Evolutionary conservation across 148 eudicot genomes (phyloP).

Genomic region (Rheum nobile): DNA sequence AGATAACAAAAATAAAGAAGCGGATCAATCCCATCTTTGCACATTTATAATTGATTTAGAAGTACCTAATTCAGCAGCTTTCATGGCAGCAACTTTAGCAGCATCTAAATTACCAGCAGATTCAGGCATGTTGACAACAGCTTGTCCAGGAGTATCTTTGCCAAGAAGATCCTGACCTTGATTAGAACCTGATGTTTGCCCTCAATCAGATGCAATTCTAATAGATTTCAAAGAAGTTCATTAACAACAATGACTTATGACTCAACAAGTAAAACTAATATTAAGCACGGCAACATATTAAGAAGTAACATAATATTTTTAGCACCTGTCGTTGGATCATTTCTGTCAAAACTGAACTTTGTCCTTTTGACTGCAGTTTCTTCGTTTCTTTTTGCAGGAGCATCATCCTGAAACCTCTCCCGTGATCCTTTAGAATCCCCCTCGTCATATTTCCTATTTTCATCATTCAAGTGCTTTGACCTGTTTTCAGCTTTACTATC

Average conservation of each 20-base stretch:
- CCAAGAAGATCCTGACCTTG: conserved; percentile 23
- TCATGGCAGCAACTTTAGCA: conserved; percentile 87
- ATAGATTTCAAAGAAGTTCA: conserved; percentile 10
- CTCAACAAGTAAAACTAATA: not conserved
- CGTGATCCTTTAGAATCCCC: conserved; percentile 20
- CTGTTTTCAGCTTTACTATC: conserved; percentile 30
- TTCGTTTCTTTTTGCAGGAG: conserved; percentile 16
- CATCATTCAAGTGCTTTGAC: conserved; percentile 26
- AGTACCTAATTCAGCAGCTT: conserved; percentile 85
- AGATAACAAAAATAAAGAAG: not conserved
- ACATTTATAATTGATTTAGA: not conserved
- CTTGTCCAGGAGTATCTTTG: conserved; percentile 33
- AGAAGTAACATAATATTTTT: conserved; percentile 1
- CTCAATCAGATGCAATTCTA: conserved; percentile 25
- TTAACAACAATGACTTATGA: conserved; percentile 7
- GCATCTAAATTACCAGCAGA: conserved; percentile 48
- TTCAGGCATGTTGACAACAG: conserved; percentile 36
- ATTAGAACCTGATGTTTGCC: conserved; percentile 26
- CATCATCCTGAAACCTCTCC: conserved; percentile 24
- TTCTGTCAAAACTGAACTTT: conserved; percentile 29
- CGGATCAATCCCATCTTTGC: not conserved
- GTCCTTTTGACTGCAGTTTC: conserved; percentile 44
- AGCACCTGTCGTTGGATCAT: conserved; percentile 30
- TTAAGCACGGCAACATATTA: not conserved
- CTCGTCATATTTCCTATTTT: conserved; percentile 30